Base-by-base conservation (phyloP, 1,284 basidiomycete genomes). In the Ceratobasidium sp. region DNA sequence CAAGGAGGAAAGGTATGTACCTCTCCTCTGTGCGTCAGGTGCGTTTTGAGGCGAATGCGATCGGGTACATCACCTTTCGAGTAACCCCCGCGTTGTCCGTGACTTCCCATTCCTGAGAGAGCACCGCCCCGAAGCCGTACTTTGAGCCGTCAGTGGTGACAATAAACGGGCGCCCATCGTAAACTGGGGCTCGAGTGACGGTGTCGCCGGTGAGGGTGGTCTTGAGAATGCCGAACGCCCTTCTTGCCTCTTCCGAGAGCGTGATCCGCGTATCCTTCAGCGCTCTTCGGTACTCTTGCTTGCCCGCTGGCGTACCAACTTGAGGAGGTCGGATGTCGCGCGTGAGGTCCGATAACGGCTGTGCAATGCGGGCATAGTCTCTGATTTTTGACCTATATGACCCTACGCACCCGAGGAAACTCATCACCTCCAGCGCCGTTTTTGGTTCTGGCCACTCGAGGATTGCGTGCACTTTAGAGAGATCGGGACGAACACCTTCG, bases 61-160 rank as follows among this genome's bases (percentile, higher is more conserved):
- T 76, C 8, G 81, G 80, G 67, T 78, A 78, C 74, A 35, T 68
- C 23, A 68, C 66, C 66, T 68, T 68, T 48, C 27, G 66, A 12
- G 35, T n/a, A 20, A 27, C 23, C 23, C 35, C 38, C 3, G 16
- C 38, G 16, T n/a, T 30, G 20, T 67, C 55, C 12, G 35, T 16
- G 1, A 27, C 33, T 33, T 67, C 62, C 55, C 60, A 78, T 35
- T 75, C 75, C 41, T 69, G 80, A 6, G 50, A 52, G 6, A 70
- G 69, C 7, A 84, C 81, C 2, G 81, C 85, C 0, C 82, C 85
- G 78, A 86, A 86, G 3, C 82, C 84, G 27, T 82, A 79, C 41
- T 82, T 82, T 2, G 82, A 85, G 0, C 84, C 84, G 64, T 86
- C 85, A 0, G 84, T 84, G 0, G 85, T 86, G 30, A 86, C 62